Conservation (phyloP, 2,329 filamentous ascomycete species). For the Capronia epimyces region DNA sequence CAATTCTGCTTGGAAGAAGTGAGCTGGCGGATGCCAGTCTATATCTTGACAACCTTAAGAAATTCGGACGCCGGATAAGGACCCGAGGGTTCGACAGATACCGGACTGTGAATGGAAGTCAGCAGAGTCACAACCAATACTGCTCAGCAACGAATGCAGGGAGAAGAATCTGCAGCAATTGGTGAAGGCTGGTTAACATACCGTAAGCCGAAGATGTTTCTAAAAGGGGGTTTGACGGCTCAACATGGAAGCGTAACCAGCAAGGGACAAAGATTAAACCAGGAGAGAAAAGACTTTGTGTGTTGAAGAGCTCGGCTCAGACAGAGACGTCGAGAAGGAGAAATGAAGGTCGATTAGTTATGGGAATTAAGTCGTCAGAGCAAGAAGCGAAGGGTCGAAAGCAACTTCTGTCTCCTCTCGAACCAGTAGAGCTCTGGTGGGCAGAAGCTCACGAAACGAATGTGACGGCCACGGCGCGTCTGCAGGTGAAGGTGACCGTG, state of each 20-base stretch:
- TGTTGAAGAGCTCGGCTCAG: background rate
- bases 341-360: conserved; percentile 17
- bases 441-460: conserved; percentile 22
- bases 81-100: background rate
- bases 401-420: conserved; percentile 2
- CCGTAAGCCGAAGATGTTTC: conserved; percentile 5
- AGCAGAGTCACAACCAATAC: background rate
- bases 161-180: background rate
- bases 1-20: conserved; percentile 2
- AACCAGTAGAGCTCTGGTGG: conserved; percentile 5
- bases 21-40: conserved; percentile 2
- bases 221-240: conserved; percentile 5
- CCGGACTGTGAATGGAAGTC: conserved; percentile 3
- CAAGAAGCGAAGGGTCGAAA: conserved; percentile 17
- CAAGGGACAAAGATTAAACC: conserved; percentile 4
- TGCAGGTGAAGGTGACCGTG: conserved; percentile 8
- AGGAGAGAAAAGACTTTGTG: background rate
- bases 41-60: conserved; percentile 7
- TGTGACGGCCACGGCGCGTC: conserved; percentile 20
- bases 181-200: conserved; percentile 1
- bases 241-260: conserved; percentile 8
- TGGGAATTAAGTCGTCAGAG: conserved; percentile 6
- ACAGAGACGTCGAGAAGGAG: conserved; percentile 2
- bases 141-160: background rate
- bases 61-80: conserved; percentile 7